Conservation (phyloP, 129 eudicot species). For the Centaurea solstitialis region DNA sequence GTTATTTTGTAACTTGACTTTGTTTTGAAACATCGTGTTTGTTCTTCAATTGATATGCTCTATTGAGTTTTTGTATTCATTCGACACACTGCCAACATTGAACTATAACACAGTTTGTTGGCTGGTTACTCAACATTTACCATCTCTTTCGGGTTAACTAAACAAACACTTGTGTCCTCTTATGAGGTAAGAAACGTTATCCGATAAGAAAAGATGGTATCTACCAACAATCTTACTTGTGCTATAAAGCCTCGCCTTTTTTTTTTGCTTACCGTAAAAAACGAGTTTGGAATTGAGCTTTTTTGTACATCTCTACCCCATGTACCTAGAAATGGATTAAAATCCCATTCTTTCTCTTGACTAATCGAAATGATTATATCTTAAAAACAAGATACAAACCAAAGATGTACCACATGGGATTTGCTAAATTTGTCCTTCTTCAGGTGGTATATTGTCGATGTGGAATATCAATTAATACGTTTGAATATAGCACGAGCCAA, state of each 20-base stretch:
- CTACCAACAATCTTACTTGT: too few relatives aligned
- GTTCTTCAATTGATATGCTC: not conserved
- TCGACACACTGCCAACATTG: not conserved
- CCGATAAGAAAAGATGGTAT: not conserved
- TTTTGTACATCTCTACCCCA: not conserved
- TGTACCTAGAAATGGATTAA: not conserved
- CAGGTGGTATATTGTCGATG: not conserved
- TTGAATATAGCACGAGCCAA: not conserved
- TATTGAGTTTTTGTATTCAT: conserved; percentile 12
- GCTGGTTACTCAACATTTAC: not conserved
- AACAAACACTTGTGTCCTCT: not conserved
- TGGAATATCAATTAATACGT: not conserved
- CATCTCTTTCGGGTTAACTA: not conserved
- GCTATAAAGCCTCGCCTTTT: too few relatives aligned
- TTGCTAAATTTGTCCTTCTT: not conserved
- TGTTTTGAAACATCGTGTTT: not conserved
- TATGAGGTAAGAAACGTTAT: not conserved
- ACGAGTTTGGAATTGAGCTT: too few relatives aligned
- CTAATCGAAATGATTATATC: not conserved
- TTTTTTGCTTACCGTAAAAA: not conserved
- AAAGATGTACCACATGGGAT: not conserved
- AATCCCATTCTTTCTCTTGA: not conserved
- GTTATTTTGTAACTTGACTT: conserved; percentile 1
- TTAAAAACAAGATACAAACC: not conserved
- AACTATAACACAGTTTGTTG: not conserved